Base-by-base conservation (phyloP, 2,329 filamentous ascomycete genomes). In the Aspergillus brasiliensis region DNA sequence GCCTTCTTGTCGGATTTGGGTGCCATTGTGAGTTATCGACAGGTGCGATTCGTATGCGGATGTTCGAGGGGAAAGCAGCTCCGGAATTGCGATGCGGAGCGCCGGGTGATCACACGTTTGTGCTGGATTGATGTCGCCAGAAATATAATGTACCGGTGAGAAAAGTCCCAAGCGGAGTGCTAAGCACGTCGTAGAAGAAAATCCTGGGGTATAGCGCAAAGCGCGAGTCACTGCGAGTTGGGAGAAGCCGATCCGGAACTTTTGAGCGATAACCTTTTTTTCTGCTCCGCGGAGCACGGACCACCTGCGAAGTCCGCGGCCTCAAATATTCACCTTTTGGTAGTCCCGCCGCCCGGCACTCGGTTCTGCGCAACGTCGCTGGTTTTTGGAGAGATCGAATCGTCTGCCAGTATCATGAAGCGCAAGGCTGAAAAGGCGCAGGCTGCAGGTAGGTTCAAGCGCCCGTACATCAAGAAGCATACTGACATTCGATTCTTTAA, bases 231-330 rank as follows among this genome's bases (percentile, higher is more conserved):
- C 31, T 48, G 51, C 21, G 31, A 59, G 55, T 60, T 59, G 59
- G 46, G 57, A 61, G 53, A 57, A 47, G 53, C 44, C 37, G 42
- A 57, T 57, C 51, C 55, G 23, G 51, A 55, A 42, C 52, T 62
- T 61, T 44, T 25, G 46, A 57, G 51, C 56, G 59, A 67, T 62
- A 69, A 72, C 67, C 71, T 75, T 76, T 75, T 75, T 76, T 75
- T 74, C 66, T 70, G 65, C 70, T 76, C 73, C 70, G 70, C 73
- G 67, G 69, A 66, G 75, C 75, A 78, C 75, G 70, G 75, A 73
- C 75, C 75, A 77, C 63, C 62, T 49, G 64, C 59, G 63, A 66
- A 67, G 67, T 64, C 63, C 65, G 67, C 63, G 58, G 55, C 57
- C 44, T 48, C 37, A 62, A 69, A 54, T 57, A 72, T 73, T 67